Conservation (phyloP, 2,329 filamentous ascomycete genomes). For the Arthroderma sp. region DNA sequence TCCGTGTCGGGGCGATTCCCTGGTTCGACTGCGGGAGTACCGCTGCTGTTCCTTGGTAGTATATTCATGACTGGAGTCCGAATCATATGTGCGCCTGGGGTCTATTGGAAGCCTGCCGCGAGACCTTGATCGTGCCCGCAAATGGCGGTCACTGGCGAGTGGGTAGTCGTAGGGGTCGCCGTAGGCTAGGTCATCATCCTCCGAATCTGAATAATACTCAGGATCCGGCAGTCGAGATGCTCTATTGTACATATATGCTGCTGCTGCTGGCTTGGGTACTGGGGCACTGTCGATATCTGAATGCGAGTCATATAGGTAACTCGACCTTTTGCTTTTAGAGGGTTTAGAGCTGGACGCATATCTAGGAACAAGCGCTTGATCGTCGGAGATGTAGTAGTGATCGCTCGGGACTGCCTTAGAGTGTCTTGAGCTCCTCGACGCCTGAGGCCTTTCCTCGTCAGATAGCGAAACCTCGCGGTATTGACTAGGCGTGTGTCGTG, state of each 20-base stretch:
- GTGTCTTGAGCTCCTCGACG: slow-evolving; percentile 16
- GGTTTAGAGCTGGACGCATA: not conserved
- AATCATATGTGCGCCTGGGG: slow-evolving; percentile 10
- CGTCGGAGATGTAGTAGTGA: not conserved
- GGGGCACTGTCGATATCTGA: not conserved
- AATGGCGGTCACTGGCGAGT: not conserved
- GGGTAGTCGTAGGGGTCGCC: slow-evolving; percentile 3
- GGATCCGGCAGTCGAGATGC: not conserved
- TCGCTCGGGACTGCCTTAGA: not conserved
- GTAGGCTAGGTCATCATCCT: slow-evolving; percentile 2
- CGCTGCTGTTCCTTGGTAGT: slow-evolving; percentile 1
- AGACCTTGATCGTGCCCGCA: slow-evolving; percentile 5
- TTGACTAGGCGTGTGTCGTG: slow-evolving; percentile 15
- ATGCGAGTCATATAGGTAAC: not conserved
- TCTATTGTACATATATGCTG: not conserved
- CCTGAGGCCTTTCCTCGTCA: slow-evolving; percentile 18
- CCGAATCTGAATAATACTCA: not conserved
- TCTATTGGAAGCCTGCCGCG: not conserved
- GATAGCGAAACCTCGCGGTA: slow-evolving; percentile 18
- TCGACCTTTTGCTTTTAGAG: not conserved
- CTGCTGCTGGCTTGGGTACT: not conserved
- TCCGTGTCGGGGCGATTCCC: slow-evolving; percentile 1
- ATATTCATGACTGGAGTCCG: slow-evolving; percentile 14
- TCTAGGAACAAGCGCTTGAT: not conserved
- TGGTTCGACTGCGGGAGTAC: slow-evolving; percentile 9